These are phyloP conservation scores for Tilletia setariae DNA, from an alignment of 1,284 basidiomycete species.

Conservation along the genomic window DNA sequence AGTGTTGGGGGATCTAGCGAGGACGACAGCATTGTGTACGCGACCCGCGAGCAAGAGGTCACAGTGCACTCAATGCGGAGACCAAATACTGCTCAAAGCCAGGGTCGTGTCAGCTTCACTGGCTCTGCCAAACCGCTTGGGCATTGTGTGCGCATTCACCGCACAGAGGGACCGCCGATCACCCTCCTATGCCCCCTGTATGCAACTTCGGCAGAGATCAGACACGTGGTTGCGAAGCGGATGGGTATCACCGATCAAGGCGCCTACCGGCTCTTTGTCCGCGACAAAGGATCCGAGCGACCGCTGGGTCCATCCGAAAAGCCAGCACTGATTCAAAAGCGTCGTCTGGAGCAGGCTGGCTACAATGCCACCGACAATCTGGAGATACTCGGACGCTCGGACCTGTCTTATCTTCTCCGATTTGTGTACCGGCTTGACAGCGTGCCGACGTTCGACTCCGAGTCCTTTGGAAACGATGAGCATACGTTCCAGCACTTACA, in stretches of 20 bases:
- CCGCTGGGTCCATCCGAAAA: conserved; percentile 66
- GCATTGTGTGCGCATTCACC: conserved; percentile 70
- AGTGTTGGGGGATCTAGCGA: conserved; percentile 12
- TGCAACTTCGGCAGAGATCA: conserved; percentile 68
- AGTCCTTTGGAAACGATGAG: conserved; percentile 43
- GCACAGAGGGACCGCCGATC: conserved; percentile 71
- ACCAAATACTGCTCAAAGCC: conserved; percentile 4
- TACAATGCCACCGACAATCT: conserved; percentile 78
- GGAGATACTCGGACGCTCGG: conserved; percentile 75
- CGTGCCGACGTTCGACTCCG: conserved; percentile 57
- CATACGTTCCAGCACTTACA: conserved; percentile 73
- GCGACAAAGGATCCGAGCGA: conserved; percentile 50
- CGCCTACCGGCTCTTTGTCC: conserved; percentile 48
- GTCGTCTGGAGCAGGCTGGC: conserved; percentile 83
- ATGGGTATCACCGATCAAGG: conserved; percentile 32
- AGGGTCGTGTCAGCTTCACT: not conserved
- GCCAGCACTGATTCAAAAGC: conserved; percentile 78
- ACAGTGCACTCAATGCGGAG: not conserved
- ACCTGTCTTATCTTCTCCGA: conserved; percentile 79
- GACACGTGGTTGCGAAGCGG: conserved; percentile 41
- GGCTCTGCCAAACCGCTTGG: conserved; percentile 21
- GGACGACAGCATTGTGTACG: conserved; percentile 1
- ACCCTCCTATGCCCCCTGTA: conserved; percentile 67
- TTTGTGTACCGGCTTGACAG: conserved; percentile 71
- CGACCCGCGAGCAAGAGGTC: not conserved